Evolutionary conservation across 2,329 filamentous ascomycete species (phyloP), one percentile per base, ranked within the genome.

Genomic region (Aspergillus ibericus): DNA sequence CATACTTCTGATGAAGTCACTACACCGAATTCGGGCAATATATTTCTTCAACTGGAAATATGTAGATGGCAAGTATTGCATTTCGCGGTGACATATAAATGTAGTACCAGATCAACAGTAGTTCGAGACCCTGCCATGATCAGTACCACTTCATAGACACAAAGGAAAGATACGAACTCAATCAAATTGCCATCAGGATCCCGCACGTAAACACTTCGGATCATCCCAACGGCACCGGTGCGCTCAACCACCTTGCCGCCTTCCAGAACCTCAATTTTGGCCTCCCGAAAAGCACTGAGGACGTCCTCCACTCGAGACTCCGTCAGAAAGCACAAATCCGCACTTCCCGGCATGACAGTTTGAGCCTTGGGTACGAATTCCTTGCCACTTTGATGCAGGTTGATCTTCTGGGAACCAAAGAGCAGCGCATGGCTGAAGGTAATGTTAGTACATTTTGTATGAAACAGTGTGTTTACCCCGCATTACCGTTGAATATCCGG

Each of bases 111-210:
- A 7, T 22, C 1, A 42, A 8, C 18, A 42, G 18, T 42, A 42
- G 13, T 42, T 42, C 5, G 38, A 42, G 0, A 42, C 20, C 5
- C 38, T 42, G 15, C 5, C 16, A 42, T 12, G 1, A 22, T 22
- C 20, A 42, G 1, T 13, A 42, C 9, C 10, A 8, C 5, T 2
- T 18, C n/a, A 18, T 4, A n/a, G 4, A 4, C 0, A 40, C 9
- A 40, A 10, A 16, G 18, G n/a, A 1, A 18, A 10, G 5, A 22
- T 16, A 75, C 83, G 69, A 66, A 88, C 85, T 88, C 85, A 40
- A 88, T 80, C 62, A 88, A 64, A 68, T 87, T 87, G 5, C 81
- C 83, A 71, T 88, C 85, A 2, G 84, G 84, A 70, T 88, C 85
- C 36, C 84, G 75, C 52, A 85, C 78, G 70, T 87, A 88, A 2